Conservation (phyloP, 306 rosid genomes). For the Quercus glauca region DNA sequence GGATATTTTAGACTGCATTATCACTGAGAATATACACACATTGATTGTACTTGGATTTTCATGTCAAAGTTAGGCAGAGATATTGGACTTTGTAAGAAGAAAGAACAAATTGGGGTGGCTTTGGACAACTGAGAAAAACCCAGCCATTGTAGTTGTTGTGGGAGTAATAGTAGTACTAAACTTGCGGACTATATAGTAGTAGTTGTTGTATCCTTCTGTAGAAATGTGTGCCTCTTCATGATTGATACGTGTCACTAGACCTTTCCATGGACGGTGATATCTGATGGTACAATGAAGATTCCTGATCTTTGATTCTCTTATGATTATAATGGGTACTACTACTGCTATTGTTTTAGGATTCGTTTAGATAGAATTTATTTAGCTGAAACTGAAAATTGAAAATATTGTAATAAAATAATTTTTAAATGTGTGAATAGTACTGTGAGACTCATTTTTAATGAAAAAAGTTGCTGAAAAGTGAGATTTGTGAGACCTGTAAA, state of each 20-base stretch:
- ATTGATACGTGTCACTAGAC: slow-evolving; percentile 24
- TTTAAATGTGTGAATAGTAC: too few relatives aligned
- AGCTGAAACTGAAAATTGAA: too few relatives aligned
- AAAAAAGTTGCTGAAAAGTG: too few relatives aligned
- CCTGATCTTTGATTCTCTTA: neutral
- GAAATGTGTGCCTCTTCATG: neutral
- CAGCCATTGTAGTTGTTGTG: neutral
- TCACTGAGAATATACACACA: too few relatives aligned
- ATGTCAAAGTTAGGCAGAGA: neutral
- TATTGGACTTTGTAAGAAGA: neutral
- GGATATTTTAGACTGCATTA: too few relatives aligned
- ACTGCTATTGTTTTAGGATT: too few relatives aligned
- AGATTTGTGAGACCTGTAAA: too few relatives aligned
- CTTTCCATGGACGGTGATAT: slow-evolving; percentile 44
- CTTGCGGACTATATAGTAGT: neutral
- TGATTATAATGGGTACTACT: neutral
- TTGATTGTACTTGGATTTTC: neutral
- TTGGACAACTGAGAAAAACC: neutral
- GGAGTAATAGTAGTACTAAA: neutral
- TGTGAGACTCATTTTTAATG: too few relatives aligned
- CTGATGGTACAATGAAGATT: neutral
- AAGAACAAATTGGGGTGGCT: neutral
- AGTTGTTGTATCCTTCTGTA: neutral
- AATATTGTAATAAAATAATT: too few relatives aligned
- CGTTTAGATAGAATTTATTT: too few relatives aligned